Conservation (phyloP, 2,329 filamentous ascomycete genomes). For the Exophiala oligosperma region DNA sequence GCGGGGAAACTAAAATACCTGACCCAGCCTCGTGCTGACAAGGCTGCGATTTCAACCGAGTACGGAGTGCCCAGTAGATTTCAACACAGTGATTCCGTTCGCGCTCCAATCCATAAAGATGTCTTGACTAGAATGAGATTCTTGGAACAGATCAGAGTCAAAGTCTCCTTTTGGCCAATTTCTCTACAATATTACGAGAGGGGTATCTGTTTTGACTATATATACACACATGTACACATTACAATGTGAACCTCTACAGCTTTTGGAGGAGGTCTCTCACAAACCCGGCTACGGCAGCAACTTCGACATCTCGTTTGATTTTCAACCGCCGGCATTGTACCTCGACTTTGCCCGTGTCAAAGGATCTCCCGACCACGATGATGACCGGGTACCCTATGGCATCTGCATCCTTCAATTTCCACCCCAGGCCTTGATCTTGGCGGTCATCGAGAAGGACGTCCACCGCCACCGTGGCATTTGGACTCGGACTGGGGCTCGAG, state of each 20-base stretch:
- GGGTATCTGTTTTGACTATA: slow-evolving; percentile 11
- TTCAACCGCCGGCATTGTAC: slow-evolving; percentile 73
- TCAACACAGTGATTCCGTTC: too few relatives aligned
- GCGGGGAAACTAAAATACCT: not conserved
- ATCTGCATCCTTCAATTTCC: slow-evolving; percentile 91
- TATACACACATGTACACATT: slow-evolving; percentile 2
- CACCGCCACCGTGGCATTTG: too few relatives aligned
- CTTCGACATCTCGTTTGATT: slow-evolving; percentile 59
- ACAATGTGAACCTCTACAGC: slow-evolving; percentile 43
- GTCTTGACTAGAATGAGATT: too few relatives aligned
- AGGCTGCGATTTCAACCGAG: slow-evolving; percentile 3
- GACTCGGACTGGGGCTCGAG: too few relatives aligned
- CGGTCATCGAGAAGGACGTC: slow-evolving; percentile 78
- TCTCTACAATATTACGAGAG: slow-evolving; percentile 2
- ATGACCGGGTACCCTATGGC: slow-evolving; percentile 83
- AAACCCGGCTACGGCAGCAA: slow-evolving; percentile 51
- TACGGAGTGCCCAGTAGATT: too few relatives aligned
- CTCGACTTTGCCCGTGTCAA: slow-evolving; percentile 64
- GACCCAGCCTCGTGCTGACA: slow-evolving; percentile 9
- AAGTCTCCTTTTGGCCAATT: not conserved
- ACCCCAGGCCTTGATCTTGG: slow-evolving; percentile 62
- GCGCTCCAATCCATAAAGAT: too few relatives aligned
- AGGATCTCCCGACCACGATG: slow-evolving; percentile 73
- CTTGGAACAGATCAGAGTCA: too few relatives aligned
- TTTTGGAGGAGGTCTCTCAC: slow-evolving; percentile 50